A percentile compares a stretch with the other conserved stretches of the same genome.
These are phyloP conservation scores for Thymus mandschuricus DNA, from an alignment of 257 asterid species.

Conservation along the genomic window DNA sequence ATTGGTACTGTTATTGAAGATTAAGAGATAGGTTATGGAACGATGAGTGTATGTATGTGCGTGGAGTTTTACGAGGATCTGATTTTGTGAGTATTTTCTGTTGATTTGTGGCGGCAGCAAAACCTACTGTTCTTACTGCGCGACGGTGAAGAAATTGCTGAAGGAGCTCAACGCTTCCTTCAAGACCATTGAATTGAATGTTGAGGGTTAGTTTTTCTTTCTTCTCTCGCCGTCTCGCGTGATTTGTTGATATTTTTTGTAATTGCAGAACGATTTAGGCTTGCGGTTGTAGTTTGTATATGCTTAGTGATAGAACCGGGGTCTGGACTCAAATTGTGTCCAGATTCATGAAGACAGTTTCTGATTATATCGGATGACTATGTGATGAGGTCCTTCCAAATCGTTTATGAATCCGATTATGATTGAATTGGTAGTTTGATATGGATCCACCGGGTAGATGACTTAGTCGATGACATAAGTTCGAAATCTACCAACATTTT, in stretches of 20 bases:
- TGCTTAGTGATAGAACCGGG: neutral
- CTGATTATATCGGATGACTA: neutral
- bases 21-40: neutral
- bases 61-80: conserved; percentile 1
- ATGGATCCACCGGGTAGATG: neutral
- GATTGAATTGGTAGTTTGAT: neutral
- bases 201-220: conserved; percentile 58
- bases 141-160: conserved; percentile 74
- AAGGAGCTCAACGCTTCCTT: conserved; percentile 63
- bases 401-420: neutral
- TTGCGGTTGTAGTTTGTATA: neutral
- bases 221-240: conserved; percentile 22
- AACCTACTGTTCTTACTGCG: conserved; percentile 75
- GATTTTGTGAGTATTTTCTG: neutral
- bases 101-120: conserved; percentile 58
- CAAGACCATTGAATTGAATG: conserved; percentile 75
- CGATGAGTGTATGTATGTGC: neutral
- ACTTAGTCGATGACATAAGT: neutral
- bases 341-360: conserved; percentile 10
- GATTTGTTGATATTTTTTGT: neutral
- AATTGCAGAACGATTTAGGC: neutral
- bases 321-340: neutral
- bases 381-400: neutral
- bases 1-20: neutral
- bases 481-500: neutral